Percentiles rank a stretch among this genome's conserved stretches.
Conservation (phyloP, 1,139 yeast species). For the Eremothecium coryli region DNA sequence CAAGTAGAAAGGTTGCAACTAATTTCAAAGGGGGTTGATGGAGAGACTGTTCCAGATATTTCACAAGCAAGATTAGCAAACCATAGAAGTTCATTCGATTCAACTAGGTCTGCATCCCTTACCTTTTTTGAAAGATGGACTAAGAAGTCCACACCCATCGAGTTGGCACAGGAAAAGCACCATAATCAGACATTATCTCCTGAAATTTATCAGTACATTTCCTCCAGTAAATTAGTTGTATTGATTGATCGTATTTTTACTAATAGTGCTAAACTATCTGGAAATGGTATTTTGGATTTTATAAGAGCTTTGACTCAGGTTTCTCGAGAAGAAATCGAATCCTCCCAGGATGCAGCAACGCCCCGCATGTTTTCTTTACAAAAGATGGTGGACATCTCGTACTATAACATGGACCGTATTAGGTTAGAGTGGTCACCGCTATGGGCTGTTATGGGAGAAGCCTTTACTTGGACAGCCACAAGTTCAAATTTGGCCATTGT, state of each 20-base stretch:
- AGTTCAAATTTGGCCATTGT: conserved; percentile 66
- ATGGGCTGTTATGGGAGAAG: conserved; percentile 90
- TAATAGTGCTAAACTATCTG: conserved; percentile 68
- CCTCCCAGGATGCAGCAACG: conserved; percentile 69
- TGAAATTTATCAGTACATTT: conserved; percentile 51
- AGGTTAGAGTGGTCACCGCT: conserved; percentile 94
- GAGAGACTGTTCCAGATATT: conserved; percentile 79
- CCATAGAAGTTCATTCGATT: conserved; percentile 49
- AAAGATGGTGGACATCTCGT: conserved; percentile 93
- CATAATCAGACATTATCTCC: conserved; percentile 42
- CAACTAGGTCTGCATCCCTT: conserved; percentile 34
- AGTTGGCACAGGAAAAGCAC: conserved; percentile 42
- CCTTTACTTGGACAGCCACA: conserved; percentile 79
- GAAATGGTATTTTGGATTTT: conserved; percentile 78
- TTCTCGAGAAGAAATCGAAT: conserved; percentile 82
- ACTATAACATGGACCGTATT: conserved; percentile 93
- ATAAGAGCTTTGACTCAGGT: conserved; percentile 82
- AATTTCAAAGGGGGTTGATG: conserved; percentile 81
- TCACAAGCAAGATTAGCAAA: conserved; percentile 50
- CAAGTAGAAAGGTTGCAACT: conserved; percentile 87
- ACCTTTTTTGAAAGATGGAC: conserved; percentile 32
- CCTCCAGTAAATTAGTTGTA: conserved; percentile 71
- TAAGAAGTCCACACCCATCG: conserved; percentile 39
- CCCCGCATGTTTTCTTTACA: conserved; percentile 91
- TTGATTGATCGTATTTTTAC: conserved; percentile 82